Percentiles rank a stretch among this genome's conserved stretches.
Conservation (phyloP, 768 basidiomycete genomes). For the Tremella mesenterica region DNA sequence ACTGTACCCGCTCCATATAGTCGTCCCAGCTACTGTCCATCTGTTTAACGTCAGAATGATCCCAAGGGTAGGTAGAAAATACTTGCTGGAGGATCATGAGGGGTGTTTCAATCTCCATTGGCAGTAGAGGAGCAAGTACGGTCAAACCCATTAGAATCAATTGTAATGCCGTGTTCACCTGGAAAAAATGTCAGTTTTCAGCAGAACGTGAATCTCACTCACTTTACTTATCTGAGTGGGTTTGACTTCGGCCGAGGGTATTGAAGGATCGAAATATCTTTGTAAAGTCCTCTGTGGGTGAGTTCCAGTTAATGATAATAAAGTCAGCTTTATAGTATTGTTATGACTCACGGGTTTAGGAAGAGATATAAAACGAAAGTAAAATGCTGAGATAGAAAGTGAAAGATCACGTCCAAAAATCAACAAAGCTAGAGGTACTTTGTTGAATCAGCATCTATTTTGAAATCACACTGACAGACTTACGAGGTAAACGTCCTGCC, state of each 20-base stretch:
- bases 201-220: constrained; percentile 1
- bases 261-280: constrained; percentile 92
- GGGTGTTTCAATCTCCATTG: constrained; percentile 52
- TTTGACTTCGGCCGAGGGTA: constrained; percentile 88
- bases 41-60: constrained; percentile 47
- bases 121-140: constrained; percentile 67
- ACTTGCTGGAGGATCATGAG: constrained; percentile 70
- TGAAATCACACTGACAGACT: constrained; percentile 34
- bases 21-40: constrained; percentile 78
- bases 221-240: constrained; percentile 94
- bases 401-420: constrained; percentile 79
- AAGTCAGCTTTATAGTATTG: background rate
- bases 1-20: constrained; percentile 73
- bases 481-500: constrained; percentile 75
- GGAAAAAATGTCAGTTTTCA: background rate
- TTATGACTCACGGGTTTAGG: constrained; percentile 64
- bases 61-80: background rate
- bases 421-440: constrained; percentile 75
- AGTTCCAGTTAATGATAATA: background rate
- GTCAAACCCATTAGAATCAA: constrained; percentile 82
- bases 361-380: constrained; percentile 48
- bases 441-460: background rate
- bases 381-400: constrained; percentile 17
- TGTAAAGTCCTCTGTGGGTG: constrained; percentile 63
- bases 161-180: constrained; percentile 90